phyloP scores from a whole-genome alignment of 805 yeast genomes.

The Yamadazyma sp. region DNA sequence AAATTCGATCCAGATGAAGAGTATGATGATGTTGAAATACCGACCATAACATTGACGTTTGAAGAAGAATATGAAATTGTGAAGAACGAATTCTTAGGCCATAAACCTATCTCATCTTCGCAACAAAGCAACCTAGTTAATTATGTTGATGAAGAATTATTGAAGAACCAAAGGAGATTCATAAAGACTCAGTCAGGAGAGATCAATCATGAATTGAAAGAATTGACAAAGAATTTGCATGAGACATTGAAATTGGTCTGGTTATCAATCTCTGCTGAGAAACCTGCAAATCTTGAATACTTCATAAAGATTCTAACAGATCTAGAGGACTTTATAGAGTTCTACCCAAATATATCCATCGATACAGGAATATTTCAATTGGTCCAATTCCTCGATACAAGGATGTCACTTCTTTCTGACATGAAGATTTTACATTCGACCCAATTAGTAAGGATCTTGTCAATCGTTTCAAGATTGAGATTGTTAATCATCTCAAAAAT shows the following conservation, averaged over 20 bases:
- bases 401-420: slow-evolving; percentile 9
- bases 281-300: slow-evolving; percentile 35
- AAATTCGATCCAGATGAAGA: not conserved
- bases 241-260: slow-evolving; percentile 29
- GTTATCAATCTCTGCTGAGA: slow-evolving; percentile 25
- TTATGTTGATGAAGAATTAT: slow-evolving; percentile 33
- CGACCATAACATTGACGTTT: slow-evolving; percentile 27
- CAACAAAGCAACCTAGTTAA: slow-evolving; percentile 39
- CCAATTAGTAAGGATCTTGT: slow-evolving; percentile 28
- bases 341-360: slow-evolving; percentile 16
- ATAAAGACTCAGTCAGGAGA: slow-evolving; percentile 35
- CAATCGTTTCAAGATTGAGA: slow-evolving; percentile 32
- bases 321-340: slow-evolving; percentile 36
- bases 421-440: slow-evolving; percentile 22
- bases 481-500: slow-evolving; percentile 25
- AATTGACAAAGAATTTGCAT: slow-evolving; percentile 24
- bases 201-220: slow-evolving; percentile 19
- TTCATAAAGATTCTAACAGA: slow-evolving; percentile 34
- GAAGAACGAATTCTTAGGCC: slow-evolving; percentile 2
- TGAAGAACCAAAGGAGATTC: slow-evolving; percentile 32
- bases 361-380: slow-evolving; percentile 6
- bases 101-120: slow-evolving; percentile 9
- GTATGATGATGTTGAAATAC: slow-evolving; percentile 20
- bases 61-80: slow-evolving; percentile 24
- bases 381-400: slow-evolving; percentile 11